These are phyloP conservation scores for Aspergillus ustus DNA, from an alignment of 2,329 filamentous ascomycete genomes.

Conservation along the genomic window DNA sequence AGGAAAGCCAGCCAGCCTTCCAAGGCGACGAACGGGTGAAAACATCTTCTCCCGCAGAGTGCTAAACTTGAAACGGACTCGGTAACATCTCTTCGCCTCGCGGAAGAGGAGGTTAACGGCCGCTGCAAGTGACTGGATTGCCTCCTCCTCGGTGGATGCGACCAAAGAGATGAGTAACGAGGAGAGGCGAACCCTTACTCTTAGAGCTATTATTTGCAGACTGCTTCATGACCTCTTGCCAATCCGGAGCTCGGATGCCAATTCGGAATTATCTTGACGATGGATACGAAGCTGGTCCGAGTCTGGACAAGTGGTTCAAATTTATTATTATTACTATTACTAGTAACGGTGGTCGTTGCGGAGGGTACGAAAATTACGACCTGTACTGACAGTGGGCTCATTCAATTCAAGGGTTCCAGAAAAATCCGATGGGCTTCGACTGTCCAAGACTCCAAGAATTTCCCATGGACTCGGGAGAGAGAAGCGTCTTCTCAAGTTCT, in stretches of 20 bases:
- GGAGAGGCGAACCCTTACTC: slow-evolving; percentile 10
- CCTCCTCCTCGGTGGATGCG: slow-evolving; percentile 22
- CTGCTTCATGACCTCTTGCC: neutral
- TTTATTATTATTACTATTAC: neutral
- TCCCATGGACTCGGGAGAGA: slow-evolving; percentile 7
- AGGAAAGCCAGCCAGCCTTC: neutral
- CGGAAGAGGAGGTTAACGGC: slow-evolving; percentile 12
- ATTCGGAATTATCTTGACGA: neutral
- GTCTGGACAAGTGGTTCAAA: neutral
- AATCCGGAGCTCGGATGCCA: neutral
- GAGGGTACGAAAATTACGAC: slow-evolving; percentile 4
- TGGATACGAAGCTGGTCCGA: neutral
- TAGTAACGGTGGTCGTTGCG: too few species aligned
- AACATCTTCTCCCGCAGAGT: slow-evolving; percentile 6
- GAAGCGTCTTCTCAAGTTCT: slow-evolving; percentile 7
- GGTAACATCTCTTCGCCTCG: slow-evolving; percentile 10
- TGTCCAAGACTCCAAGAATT: slow-evolving; percentile 11
- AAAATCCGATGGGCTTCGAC: neutral
- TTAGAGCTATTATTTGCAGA: slow-evolving; percentile 4
- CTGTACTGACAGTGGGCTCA: neutral
- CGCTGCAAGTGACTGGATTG: slow-evolving; percentile 21
- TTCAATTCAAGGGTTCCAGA: slow-evolving; percentile 15
- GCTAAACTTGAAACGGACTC: neutral
- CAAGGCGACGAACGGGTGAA: neutral
- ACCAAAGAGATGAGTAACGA: neutral